phyloP scores from a whole-genome alignment of 306 rosid genomes.

The Abrus precatorius region DNA sequence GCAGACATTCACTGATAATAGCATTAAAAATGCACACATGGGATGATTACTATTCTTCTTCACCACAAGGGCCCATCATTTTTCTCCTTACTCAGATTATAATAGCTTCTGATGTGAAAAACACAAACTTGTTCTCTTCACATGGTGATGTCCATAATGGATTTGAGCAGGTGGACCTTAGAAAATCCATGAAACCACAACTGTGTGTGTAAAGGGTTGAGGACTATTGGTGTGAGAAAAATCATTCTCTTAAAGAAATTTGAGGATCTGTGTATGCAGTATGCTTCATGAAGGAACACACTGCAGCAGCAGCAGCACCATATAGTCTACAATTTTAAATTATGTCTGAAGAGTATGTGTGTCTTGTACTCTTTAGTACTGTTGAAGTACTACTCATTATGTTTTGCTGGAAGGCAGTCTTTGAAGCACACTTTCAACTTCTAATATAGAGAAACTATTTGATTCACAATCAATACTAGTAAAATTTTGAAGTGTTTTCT shows the following conservation, averaged over 20 bases:
- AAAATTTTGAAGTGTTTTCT: conserved; percentile 13
- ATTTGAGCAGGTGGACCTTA: conserved; percentile 53
- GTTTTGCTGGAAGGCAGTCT: conserved; percentile 2
- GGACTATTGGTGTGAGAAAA: not conserved
- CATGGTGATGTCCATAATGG: conserved; percentile 60
- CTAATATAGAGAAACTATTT: not conserved
- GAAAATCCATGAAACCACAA: conserved; percentile 32
- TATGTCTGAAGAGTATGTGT: conserved; percentile 11
- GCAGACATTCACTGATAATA: conserved; percentile 53
- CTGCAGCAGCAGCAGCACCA: conserved; percentile 30
- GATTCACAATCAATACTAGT: not conserved
- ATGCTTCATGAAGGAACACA: conserved; percentile 4
- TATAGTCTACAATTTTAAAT: conserved; percentile 16
- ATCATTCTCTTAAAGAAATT: conserved; percentile 14
- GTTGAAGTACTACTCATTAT: conserved; percentile 25
- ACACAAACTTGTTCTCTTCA: conserved; percentile 54
- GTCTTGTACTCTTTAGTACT: conserved; percentile 40
- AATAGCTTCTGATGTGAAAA: conserved; percentile 35
- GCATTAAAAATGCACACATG: conserved; percentile 67
- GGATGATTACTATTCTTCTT: conserved; percentile 53
- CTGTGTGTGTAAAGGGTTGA: not conserved
- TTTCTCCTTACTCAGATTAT: conserved; percentile 46
- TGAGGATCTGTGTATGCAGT: not conserved
- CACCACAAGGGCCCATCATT: conserved; percentile 60
- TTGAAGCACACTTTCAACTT: conserved; percentile 26